Evolutionary conservation across 148 eudicot species (phyloP), one percentile per base, ranked within the genome.

Genomic region (Nyssa sinensis): DNA sequence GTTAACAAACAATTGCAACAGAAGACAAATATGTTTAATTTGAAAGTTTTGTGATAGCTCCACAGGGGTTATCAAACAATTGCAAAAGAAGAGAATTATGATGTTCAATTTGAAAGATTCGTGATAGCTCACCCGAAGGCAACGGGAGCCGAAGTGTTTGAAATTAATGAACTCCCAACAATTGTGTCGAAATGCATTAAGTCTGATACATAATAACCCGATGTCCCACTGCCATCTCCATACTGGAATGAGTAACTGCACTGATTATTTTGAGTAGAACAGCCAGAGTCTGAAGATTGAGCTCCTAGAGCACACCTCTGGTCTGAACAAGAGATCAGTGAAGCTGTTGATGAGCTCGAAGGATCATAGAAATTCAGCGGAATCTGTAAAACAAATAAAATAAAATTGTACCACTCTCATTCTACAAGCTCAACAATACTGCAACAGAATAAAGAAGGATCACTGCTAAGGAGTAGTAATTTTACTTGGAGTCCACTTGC

Each of bases 161-260:
- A 62, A 37, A 70, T 81, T 58, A 84, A 73, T 21, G 85, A 75
- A 76, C 74, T 84, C 65, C 93, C 97, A 67, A 80, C 83, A 33
- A 92, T 70, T 4, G 90, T 81, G 14, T 89, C 90, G 12, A 94
- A 83, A 77, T 84, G 88, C 82, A 94, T 74, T 69, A 84, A 23
- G 67, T 94, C 98, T 1, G 87, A 78, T 27, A 92, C 82, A 74
- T 94, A 94, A 80, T 78, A 87, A 19, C 98, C 98, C 25, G 91
- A 87, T 4, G 98, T 84, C 62, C 97, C 98, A 81, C 98, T 94
- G 34, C 98, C 98, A 80, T 94, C 98, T 60, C 98, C 98, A 49
- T 94, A 94, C 67, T 90, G 95, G 74, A 94, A 94, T n/a, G 84
- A 89, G 75, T 94, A 94, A 64, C 91, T 83, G 71, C 98, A 94